phyloP scores from a whole-genome alignment of 495 filamentous ascomycete species.

The Cenococcum geophilum region DNA sequence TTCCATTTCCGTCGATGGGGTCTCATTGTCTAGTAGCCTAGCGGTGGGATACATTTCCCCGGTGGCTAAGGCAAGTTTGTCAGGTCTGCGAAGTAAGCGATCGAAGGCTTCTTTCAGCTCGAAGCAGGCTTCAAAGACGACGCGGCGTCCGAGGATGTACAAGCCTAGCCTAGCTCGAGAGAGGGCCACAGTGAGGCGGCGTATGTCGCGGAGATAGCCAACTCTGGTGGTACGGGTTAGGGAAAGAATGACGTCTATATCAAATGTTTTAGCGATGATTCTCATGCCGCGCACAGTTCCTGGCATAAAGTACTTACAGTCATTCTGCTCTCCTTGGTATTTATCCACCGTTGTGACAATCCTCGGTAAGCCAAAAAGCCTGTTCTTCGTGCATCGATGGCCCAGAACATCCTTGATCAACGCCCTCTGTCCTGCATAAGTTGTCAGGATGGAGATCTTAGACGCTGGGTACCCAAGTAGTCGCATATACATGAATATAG shows the following conservation, averaged over 20 bases:
- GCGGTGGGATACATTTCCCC: slow-evolving; percentile 79
- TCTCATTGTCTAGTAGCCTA: slow-evolving; percentile 47
- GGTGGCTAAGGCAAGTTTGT: slow-evolving; percentile 71
- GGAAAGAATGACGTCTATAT: slow-evolving; percentile 81
- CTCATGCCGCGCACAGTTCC: not conserved
- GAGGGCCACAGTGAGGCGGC: slow-evolving; percentile 92
- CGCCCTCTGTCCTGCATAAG: slow-evolving; percentile 91
- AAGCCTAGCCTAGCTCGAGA: slow-evolving; percentile 88
- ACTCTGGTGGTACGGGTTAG: slow-evolving; percentile 80
- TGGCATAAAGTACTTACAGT: slow-evolving; percentile 59
- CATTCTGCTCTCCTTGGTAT: slow-evolving; percentile 99
- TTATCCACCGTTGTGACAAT: slow-evolving; percentile 94
- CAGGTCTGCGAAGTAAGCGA: slow-evolving; percentile 58
- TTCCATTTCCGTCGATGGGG: slow-evolving; percentile 62
- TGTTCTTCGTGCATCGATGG: slow-evolving; percentile 77
- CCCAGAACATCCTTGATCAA: slow-evolving; percentile 81
- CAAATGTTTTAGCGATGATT: too few species aligned
- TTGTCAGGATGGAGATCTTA: slow-evolving; percentile 84
- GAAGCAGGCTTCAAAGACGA: slow-evolving; percentile 81
- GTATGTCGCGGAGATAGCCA: slow-evolving; percentile 91
- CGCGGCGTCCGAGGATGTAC: slow-evolving; percentile 86
- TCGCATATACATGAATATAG: slow-evolving; percentile 95
- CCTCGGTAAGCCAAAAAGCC: slow-evolving; percentile 84
- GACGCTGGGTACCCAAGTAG: slow-evolving; percentile 90
- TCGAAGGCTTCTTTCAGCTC: slow-evolving; percentile 85